These are phyloP conservation scores for Phyllosticta paracitricarpa DNA, from an alignment of 2,329 filamentous ascomycete species.

Conservation along the genomic window DNA sequence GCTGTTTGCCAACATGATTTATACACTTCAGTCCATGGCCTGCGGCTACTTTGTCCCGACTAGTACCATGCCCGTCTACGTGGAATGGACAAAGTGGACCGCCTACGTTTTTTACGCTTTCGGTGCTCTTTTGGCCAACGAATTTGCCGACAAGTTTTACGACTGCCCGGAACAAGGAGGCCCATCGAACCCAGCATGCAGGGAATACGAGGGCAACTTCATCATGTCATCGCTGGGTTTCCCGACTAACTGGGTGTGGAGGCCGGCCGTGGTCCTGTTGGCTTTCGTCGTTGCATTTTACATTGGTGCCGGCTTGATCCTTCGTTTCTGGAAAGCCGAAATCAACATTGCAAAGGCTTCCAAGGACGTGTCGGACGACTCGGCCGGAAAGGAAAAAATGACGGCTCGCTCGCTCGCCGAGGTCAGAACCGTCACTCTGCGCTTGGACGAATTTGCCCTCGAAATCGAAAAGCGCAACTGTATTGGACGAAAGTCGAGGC, in stretches of 20 bases:
- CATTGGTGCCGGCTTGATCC: conserved; percentile 47
- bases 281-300: conserved; percentile 57
- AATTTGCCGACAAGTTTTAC: conserved; percentile 63
- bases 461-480: conserved; percentile 52
- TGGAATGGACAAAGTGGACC: conserved; percentile 66
- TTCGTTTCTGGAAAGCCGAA: conserved; percentile 56
- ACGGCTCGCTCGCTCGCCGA: conserved; percentile 42
- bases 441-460: conserved; percentile 54
- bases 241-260: conserved; percentile 54
- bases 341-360: conserved; percentile 59
- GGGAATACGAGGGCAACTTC: conserved; percentile 58
- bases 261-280: conserved; percentile 54
- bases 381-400: conserved; percentile 63
- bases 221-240: conserved; percentile 62
- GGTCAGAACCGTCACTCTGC: conserved; percentile 53
- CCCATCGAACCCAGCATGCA: conserved; percentile 53
- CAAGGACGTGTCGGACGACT: conserved; percentile 45
- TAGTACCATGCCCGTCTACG: conserved; percentile 63
- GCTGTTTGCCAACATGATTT: conserved; percentile 61
- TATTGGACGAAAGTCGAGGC: conserved; percentile 37
- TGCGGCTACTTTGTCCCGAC: conserved; percentile 70
- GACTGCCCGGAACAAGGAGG: conserved; percentile 57
- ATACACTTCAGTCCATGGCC: conserved; percentile 63
- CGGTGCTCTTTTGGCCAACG: conserved; percentile 60
- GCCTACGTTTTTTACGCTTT: conserved; percentile 61